phyloP scores from a whole-genome alignment of 169 alveolate genomes.

The Babesia microti region DNA sequence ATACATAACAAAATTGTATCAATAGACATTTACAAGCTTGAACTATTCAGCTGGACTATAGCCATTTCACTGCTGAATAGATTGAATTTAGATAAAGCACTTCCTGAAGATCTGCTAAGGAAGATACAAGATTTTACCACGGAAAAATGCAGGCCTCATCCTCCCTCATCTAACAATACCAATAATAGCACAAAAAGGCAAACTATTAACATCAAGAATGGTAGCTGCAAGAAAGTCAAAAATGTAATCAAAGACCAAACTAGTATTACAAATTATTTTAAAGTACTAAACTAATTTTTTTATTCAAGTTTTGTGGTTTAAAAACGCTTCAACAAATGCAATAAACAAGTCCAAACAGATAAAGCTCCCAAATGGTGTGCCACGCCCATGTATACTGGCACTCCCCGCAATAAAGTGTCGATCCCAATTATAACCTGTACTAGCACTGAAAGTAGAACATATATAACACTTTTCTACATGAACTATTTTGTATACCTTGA shows the following conservation, averaged over 20 bases:
- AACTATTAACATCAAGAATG: too few relatives aligned
- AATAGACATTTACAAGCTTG: too few relatives aligned
- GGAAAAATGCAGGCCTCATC: too few relatives aligned
- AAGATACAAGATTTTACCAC: too few relatives aligned
- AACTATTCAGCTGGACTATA: too few relatives aligned
- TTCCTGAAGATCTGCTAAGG: too few relatives aligned
- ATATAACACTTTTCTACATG: conserved; percentile 37
- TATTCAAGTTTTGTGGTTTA: background rate
- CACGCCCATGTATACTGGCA: conserved; percentile 55
- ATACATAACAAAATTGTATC: too few relatives aligned
- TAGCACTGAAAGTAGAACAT: conserved; percentile 45
- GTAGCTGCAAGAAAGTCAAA: conserved; percentile 1
- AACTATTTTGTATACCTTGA: conserved; percentile 17
- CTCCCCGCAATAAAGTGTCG: conserved; percentile 43
- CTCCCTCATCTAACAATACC: too few relatives aligned
- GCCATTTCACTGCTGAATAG: too few relatives aligned
- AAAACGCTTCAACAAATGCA: conserved; percentile 21
- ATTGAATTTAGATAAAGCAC: too few relatives aligned
- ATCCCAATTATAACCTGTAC: conserved; percentile 54
- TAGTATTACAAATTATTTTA: background rate
- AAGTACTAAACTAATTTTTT: conserved; percentile 9
- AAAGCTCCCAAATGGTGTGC: conserved; percentile 60
- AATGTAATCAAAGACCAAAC: background rate
- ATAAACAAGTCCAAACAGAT: conserved; percentile 47
- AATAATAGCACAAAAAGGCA: too few relatives aligned